Evolutionary conservation across 2,329 filamentous ascomycete species (phyloP).

Genomic region (Aspergillus sp.): DNA sequence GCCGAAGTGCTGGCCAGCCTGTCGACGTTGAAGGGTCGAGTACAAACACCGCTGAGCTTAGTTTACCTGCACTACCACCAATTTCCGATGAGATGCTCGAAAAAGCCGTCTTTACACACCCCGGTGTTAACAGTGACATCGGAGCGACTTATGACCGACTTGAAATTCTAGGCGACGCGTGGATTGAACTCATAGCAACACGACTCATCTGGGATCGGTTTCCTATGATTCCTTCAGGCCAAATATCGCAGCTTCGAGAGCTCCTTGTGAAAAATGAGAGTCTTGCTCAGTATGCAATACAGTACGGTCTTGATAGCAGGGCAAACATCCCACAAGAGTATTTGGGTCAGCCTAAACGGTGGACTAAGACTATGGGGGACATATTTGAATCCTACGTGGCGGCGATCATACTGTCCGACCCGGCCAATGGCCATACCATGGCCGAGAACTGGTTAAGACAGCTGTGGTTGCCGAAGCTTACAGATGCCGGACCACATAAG

Average conservation of each 20-base stretch:
- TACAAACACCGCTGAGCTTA: background rate
- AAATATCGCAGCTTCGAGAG: conserved; percentile 74
- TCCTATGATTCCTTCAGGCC: conserved; percentile 62
- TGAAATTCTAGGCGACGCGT: conserved; percentile 87
- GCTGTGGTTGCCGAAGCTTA: conserved; percentile 69
- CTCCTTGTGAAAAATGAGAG: conserved; percentile 77
- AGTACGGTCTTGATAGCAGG: conserved; percentile 69
- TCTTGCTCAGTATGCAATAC: conserved; percentile 65
- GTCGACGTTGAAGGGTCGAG: background rate
- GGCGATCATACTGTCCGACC: conserved; percentile 69
- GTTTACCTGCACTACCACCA: conserved; percentile 50
- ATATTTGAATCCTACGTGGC: conserved; percentile 90
- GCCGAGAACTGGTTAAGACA: conserved; percentile 70
- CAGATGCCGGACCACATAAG: conserved; percentile 30
- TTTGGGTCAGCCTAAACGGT: conserved; percentile 51
- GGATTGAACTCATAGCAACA: conserved; percentile 74
- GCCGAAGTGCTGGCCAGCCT: background rate
- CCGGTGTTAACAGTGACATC: conserved; percentile 42
- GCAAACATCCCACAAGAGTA: conserved; percentile 57
- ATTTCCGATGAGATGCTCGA: conserved; percentile 62
- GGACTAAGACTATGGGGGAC: conserved; percentile 76
- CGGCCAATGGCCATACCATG: conserved; percentile 58
- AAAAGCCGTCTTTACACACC: conserved; percentile 66
- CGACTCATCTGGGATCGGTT: conserved; percentile 75
- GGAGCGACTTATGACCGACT: conserved; percentile 70